phyloP scores from a whole-genome alignment of 305 asterid genomes.

The Rubia tinctorum region DNA sequence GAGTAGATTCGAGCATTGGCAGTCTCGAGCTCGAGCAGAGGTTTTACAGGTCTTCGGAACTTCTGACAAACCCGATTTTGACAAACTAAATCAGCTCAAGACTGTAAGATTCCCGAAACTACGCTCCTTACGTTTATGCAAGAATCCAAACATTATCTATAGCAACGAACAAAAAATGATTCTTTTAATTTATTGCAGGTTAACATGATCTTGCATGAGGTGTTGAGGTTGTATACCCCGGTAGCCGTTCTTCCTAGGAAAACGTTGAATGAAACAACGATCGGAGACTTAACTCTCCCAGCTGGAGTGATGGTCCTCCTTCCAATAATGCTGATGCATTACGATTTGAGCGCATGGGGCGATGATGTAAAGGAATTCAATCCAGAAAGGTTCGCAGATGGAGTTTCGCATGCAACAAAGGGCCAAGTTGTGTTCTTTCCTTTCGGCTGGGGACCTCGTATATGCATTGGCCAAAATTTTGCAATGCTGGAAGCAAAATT shows the following conservation, averaged over 20 bases:
- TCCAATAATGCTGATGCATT: neutral
- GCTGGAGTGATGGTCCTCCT: slow-evolving; percentile 12
- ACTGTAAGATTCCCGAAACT: neutral
- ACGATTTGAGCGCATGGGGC: neutral
- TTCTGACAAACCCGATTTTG: neutral
- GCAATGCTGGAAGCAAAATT: slow-evolving; percentile 9
- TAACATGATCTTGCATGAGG: slow-evolving; percentile 19
- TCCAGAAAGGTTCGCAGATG: slow-evolving; percentile 1
- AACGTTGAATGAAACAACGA: slow-evolving; percentile 1
- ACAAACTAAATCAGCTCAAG: slow-evolving; percentile 9
- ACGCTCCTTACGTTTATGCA: neutral
- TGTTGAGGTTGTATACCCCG: slow-evolving; percentile 13
- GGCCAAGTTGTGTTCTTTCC: slow-evolving; percentile 4
- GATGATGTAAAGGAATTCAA: neutral
- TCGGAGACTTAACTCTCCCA: slow-evolving; percentile 14
- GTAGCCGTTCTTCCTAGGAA: neutral
- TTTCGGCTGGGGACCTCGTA: slow-evolving; percentile 8
- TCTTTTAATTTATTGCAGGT: slow-evolving; percentile 7
- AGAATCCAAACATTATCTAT: neutral
- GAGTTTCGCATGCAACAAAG: slow-evolving; percentile 8
- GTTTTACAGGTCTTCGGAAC: slow-evolving; percentile 2
- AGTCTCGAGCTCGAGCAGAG: slow-evolving; percentile 14
- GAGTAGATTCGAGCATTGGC: slow-evolving; percentile 6
- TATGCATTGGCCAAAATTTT: slow-evolving; percentile 8
- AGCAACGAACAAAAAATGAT: neutral